Percentiles rank a stretch among this genome's conserved stretches.
These are phyloP conservation scores for Colletotrichum sp. DNA, from an alignment of 2,329 filamentous ascomycete species.

Conservation along the genomic window DNA sequence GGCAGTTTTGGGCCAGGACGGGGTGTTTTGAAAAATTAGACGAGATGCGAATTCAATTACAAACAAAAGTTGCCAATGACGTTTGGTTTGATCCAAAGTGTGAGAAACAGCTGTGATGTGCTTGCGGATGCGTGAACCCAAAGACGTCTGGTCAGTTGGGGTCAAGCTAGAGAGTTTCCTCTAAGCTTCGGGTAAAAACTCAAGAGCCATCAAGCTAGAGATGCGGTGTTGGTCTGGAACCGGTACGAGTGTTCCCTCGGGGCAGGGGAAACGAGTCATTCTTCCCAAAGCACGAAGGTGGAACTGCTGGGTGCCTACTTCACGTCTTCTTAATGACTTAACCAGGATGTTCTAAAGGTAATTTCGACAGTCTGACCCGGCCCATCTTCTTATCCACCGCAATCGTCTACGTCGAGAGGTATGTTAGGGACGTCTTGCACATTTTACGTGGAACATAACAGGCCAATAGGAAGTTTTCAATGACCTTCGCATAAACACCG, in stretches of 20 bases:
- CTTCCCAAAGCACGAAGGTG: background rate
- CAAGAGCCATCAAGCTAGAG: background rate
- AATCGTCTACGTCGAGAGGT: background rate
- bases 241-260: background rate
- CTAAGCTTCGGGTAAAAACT: background rate
- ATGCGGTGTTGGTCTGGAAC: background rate
- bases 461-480: too few relatives aligned
- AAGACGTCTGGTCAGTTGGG: too few relatives aligned
- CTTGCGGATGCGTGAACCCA: background rate
- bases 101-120: background rate
- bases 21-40: background rate
- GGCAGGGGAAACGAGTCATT: background rate
- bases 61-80: background rate
- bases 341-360: background rate
- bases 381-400: background rate
- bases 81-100: background rate
- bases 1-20: background rate
- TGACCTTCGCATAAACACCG: background rate
- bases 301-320: background rate
- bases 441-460: background rate
- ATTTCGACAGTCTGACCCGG: too few relatives aligned
- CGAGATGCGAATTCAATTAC: background rate
- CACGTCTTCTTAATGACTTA: background rate
- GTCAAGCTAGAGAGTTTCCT: too few relatives aligned
- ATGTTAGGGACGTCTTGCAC: background rate